Evolutionary conservation across 257 asterid genomes (phyloP).

Genomic region (Fraxinus anomala): DNA sequence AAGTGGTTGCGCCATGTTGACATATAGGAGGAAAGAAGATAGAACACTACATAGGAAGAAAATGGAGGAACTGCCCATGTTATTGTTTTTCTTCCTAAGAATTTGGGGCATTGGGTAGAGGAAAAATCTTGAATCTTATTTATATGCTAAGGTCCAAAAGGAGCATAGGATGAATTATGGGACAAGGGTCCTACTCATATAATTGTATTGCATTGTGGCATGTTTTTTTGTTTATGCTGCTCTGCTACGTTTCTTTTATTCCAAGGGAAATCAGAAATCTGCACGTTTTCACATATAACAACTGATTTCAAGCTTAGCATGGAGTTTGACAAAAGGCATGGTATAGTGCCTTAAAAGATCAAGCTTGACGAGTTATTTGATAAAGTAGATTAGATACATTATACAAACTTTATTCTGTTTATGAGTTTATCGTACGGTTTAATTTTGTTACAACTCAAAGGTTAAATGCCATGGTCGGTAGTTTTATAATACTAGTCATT

Average conservation of each 20-base stretch:
- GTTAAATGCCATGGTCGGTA: too few species aligned
- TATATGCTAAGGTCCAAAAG: not conserved
- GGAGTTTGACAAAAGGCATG: constrained; percentile 18
- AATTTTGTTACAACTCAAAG: too few species aligned
- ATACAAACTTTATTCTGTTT: too few species aligned
- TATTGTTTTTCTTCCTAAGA: not conserved
- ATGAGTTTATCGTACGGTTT: too few species aligned
- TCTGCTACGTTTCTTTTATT: not conserved
- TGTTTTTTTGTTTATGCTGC: not conserved
- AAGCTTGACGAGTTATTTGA: not conserved
- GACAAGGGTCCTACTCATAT: too few species aligned
- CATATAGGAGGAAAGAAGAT: not conserved
- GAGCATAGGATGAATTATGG: not conserved
- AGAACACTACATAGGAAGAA: constrained; percentile 20
- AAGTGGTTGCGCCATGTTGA: constrained; percentile 53
- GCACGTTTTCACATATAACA: not conserved
- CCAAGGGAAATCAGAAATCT: not conserved
- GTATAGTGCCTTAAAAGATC: not conserved
- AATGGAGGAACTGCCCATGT: constrained; percentile 26
- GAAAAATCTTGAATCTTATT: constrained; percentile 1
- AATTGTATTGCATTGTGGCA: not conserved
- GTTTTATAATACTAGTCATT: too few species aligned
- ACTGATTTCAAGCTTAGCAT: not conserved
- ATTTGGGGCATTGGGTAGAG: not conserved
- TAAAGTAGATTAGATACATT: not conserved